phyloP scores from a whole-genome alignment of 2,329 filamentous ascomycete genomes.

The Aspergillus phoenicis region DNA sequence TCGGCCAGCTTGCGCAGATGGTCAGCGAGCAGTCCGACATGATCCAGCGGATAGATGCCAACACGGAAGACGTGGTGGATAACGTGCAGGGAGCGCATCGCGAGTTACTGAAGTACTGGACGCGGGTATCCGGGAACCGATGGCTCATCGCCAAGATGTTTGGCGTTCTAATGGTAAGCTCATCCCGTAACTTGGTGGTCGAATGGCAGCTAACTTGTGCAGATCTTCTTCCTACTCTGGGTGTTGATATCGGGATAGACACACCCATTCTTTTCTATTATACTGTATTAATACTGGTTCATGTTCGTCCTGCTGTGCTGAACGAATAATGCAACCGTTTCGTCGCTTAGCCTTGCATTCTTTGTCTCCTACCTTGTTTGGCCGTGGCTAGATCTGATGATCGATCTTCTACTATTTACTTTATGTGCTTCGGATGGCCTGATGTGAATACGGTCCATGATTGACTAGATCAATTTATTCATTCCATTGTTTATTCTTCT shows the following conservation, averaged over 20 bases:
- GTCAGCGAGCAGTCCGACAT: conserved; percentile 96
- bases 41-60: conserved; percentile 95
- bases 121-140: conserved; percentile 86
- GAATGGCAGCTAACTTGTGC: background rate
- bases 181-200: too few species aligned
- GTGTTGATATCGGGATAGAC: conserved; percentile 59
- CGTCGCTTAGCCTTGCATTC: conserved; percentile 3
- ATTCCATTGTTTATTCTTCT: too few species aligned
- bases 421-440: background rate
- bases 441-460: background rate
- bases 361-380: background rate
- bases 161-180: conserved; percentile 74
- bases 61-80: conserved; percentile 96
- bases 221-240: conserved; percentile 81
- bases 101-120: conserved; percentile 97
- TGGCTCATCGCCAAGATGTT: conserved; percentile 87
- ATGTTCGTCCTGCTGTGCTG: conserved; percentile 17
- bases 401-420: conserved; percentile 1
- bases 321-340: conserved; percentile 27
- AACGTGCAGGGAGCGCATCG: conserved; percentile 97
- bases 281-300: conserved; percentile 39
- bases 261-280: conserved; percentile 18
- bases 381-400: conserved; percentile 8
- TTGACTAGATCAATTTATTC: background rate
- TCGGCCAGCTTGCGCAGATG: conserved; percentile 93